Evolutionary conservation across 208 protist species (phyloP).

Genomic region (Trypanosoma vivax): DNA sequence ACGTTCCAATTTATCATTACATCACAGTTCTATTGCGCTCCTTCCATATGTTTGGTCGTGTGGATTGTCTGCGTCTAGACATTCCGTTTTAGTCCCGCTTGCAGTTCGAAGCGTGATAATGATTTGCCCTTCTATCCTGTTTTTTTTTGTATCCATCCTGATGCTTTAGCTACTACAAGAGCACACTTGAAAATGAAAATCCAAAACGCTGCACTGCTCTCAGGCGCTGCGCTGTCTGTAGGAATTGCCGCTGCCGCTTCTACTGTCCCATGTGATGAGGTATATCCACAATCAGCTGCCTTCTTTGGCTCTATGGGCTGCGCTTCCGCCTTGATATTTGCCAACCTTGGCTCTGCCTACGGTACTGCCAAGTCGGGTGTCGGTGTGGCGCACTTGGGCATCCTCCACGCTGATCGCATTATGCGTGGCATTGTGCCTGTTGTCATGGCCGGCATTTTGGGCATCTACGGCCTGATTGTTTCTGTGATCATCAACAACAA

Average conservation of each 20-base stretch:
- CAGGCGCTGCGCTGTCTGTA: conserved; percentile 2
- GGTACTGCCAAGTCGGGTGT: conserved; percentile 97
- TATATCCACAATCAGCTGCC: conserved; percentile 82
- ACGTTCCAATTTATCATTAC: too few relatives aligned
- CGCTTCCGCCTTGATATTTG: conserved; percentile 84
- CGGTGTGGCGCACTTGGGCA: conserved; percentile 96
- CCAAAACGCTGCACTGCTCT: neutral
- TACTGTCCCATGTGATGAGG: conserved; percentile 51
- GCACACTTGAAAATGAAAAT: conserved; percentile 9
- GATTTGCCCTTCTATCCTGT: neutral
- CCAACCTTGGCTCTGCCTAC: conserved; percentile 97
- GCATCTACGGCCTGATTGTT: conserved; percentile 99
- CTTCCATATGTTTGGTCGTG: too few relatives aligned
- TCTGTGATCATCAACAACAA: conserved; percentile 95
- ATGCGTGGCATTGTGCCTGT: conserved; percentile 92
- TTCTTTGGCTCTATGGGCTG: conserved; percentile 97
- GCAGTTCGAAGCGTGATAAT: neutral
- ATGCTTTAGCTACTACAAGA: neutral
- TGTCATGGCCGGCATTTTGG: conserved; percentile 96
- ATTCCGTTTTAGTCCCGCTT: too few relatives aligned
- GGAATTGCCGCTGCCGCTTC: conserved; percentile 23
- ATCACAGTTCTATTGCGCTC: too few relatives aligned
- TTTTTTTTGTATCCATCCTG: conserved; percentile 1
- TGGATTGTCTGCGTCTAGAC: too few relatives aligned
- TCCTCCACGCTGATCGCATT: conserved; percentile 93